These are phyloP conservation scores for Porodaedalea pini DNA, from an alignment of 1,284 basidiomycete genomes.

Conservation along the genomic window DNA sequence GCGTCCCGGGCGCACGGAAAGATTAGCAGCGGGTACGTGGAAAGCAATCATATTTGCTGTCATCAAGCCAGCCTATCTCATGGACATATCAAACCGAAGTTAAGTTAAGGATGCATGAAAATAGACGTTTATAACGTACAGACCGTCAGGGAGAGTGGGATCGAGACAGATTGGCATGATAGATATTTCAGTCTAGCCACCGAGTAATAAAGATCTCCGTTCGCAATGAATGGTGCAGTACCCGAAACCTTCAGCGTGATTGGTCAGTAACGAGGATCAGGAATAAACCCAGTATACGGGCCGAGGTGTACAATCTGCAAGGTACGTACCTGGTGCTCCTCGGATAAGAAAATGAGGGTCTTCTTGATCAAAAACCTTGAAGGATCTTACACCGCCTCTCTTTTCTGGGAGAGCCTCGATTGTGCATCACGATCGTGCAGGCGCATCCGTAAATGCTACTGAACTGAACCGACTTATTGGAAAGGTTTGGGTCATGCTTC, in stretches of 20 bases:
- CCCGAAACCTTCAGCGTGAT: background rate
- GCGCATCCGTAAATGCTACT: background rate
- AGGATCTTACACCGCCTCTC: conserved; percentile 5
- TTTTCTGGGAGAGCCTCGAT: background rate
- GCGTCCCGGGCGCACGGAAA: conserved; percentile 2
- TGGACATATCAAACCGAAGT: background rate
- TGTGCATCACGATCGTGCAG: background rate
- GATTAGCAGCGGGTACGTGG: background rate
- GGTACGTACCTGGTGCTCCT: background rate
- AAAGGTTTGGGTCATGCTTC: background rate
- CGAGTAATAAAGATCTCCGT: background rate
- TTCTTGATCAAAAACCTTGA: background rate
- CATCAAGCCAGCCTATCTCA: background rate
- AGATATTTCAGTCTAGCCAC: background rate
- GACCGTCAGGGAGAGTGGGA: too few relatives aligned
- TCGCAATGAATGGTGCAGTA: background rate
- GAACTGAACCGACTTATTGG: background rate
- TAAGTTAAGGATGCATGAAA: too few relatives aligned
- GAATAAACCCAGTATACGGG: background rate
- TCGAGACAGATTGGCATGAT: background rate
- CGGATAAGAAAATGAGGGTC: background rate
- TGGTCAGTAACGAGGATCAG: background rate
- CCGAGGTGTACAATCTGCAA: background rate
- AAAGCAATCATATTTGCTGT: too few relatives aligned
- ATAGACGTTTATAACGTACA: too few relatives aligned